phyloP scores from a whole-genome alignment of 2,329 filamentous ascomycete genomes.

The Acephala macrosclerotiorum region DNA sequence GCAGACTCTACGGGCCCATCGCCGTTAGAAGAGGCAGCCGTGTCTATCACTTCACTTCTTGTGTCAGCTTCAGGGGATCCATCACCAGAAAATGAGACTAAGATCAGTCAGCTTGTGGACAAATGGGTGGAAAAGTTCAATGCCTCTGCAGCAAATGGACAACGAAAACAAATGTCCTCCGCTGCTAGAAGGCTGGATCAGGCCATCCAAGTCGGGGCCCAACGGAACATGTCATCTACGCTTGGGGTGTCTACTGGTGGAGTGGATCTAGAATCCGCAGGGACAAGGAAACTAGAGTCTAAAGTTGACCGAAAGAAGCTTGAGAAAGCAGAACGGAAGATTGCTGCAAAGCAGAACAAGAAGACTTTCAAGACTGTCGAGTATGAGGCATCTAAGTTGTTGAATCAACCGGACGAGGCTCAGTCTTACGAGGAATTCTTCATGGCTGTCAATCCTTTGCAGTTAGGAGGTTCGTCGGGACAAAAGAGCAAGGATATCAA shows the following conservation, averaged over 20 bases:
- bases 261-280: slow-evolving; percentile 94
- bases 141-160: slow-evolving; percentile 69
- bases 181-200: slow-evolving; percentile 88
- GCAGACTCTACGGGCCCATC: slow-evolving; percentile 73
- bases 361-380: slow-evolving; percentile 98
- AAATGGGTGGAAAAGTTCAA: slow-evolving; percentile 89
- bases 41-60: slow-evolving; percentile 85
- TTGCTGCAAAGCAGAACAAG: slow-evolving; percentile 97
- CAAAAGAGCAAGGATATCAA: slow-evolving; percentile 99
- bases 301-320: slow-evolving; percentile 98
- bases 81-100: slow-evolving; percentile 73
- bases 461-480: slow-evolving; percentile 75
- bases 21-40: slow-evolving; percentile 84
- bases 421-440: slow-evolving; percentile 99
- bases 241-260: slow-evolving; percentile 83
- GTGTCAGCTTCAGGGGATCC: slow-evolving; percentile 91
- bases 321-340: slow-evolving; percentile 97
- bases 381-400: slow-evolving; percentile 91
- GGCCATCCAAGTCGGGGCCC: slow-evolving; percentile 90
- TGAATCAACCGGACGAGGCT: slow-evolving; percentile 81
- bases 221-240: slow-evolving; percentile 96
- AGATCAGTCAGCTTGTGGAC: slow-evolving; percentile 82
- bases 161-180: slow-evolving; percentile 74
- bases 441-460: slow-evolving; percentile 98
- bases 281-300: slow-evolving; percentile 92